phyloP scores from a whole-genome alignment of 371 early-diverging fungal genomes.

The Antonospora locustae region DNA sequence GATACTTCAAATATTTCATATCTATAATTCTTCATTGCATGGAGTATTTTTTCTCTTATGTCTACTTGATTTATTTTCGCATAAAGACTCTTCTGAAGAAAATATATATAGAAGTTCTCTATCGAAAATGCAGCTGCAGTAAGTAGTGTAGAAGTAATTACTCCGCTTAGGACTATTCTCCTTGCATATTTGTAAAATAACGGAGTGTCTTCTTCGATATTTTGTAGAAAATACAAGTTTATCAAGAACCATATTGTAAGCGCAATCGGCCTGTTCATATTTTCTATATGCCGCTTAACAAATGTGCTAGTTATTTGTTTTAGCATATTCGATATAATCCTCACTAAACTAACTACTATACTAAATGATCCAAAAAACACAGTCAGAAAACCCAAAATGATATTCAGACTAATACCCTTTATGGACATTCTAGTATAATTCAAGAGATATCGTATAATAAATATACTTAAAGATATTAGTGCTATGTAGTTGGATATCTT shows the following conservation, averaged over 20 bases:
- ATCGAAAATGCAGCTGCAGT: slow-evolving; percentile 20
- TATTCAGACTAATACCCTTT: slow-evolving; percentile 8
- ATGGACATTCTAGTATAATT: slow-evolving; percentile 2
- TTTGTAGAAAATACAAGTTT: slow-evolving; percentile 31
- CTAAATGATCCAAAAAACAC: slow-evolving; percentile 15
- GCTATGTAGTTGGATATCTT: slow-evolving; percentile 19
- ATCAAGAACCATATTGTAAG: slow-evolving; percentile 35
- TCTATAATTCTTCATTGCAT: slow-evolving; percentile 45
- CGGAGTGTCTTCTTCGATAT: slow-evolving; percentile 12
- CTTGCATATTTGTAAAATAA: slow-evolving; percentile 4
- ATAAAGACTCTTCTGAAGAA: slow-evolving; percentile 39
- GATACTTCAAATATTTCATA: slow-evolving; percentile 34
- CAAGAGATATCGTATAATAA: slow-evolving; percentile 25
- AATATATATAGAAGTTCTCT: slow-evolving; percentile 42
- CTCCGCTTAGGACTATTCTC: slow-evolving; percentile 27
- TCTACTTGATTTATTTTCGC: slow-evolving; percentile 45
- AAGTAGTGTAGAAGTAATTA: slow-evolving; percentile 39
- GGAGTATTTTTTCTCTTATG: slow-evolving; percentile 48
- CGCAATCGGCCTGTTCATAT: slow-evolving; percentile 4
- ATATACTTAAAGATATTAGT: slow-evolving; percentile 5
- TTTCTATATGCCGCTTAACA: not conserved
- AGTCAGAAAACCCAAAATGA: slow-evolving; percentile 2
- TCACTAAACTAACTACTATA: not conserved
- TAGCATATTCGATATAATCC: slow-evolving; percentile 8
- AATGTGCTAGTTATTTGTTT: slow-evolving; percentile 19